phyloP scores from a whole-genome alignment of 148 eudicot species.

The Polygonum maritimum region DNA sequence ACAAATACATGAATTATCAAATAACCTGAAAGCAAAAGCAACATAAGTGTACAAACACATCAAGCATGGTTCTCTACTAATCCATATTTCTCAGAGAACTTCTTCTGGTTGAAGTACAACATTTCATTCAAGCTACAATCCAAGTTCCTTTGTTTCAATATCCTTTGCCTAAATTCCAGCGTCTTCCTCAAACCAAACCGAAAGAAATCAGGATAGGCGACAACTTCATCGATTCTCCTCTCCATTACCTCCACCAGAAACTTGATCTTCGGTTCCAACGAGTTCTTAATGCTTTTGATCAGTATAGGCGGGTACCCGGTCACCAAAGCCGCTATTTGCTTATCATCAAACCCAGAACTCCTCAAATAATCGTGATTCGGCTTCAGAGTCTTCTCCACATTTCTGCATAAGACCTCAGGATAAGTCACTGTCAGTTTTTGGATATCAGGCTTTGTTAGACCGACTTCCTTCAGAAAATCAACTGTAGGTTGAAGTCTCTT shows the following conservation, averaged over 20 bases:
- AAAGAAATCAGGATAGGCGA: constrained; percentile 81
- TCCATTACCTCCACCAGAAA: constrained; percentile 82
- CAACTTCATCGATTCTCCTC: constrained; percentile 60
- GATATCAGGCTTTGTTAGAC: constrained; percentile 57
- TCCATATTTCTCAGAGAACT: constrained; percentile 68
- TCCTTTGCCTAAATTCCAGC: constrained; percentile 65
- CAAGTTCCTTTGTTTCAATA: constrained; percentile 47
- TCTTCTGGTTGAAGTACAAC: constrained; percentile 80
- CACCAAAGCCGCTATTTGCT: constrained; percentile 60
- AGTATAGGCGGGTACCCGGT: constrained; percentile 78
- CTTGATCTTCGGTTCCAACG: constrained; percentile 83
- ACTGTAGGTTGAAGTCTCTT: constrained; percentile 77
- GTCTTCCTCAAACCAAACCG: constrained; percentile 76
- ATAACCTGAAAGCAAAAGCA: background rate
- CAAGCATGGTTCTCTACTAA: constrained; percentile 26
- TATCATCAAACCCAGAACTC: constrained; percentile 51
- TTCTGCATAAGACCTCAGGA: constrained; percentile 86
- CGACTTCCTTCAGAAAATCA: constrained; percentile 64
- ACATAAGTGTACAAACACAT: constrained; percentile 11
- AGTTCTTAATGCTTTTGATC: constrained; percentile 84
- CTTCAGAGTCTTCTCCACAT: constrained; percentile 69
- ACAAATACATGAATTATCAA: background rate
- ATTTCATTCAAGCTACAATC: constrained; percentile 83
- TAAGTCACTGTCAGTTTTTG: constrained; percentile 56
- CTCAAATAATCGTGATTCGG: constrained; percentile 52